phyloP scores from a whole-genome alignment of 192 early-diverging fungal genomes.

The Entrophospora sp. region DNA sequence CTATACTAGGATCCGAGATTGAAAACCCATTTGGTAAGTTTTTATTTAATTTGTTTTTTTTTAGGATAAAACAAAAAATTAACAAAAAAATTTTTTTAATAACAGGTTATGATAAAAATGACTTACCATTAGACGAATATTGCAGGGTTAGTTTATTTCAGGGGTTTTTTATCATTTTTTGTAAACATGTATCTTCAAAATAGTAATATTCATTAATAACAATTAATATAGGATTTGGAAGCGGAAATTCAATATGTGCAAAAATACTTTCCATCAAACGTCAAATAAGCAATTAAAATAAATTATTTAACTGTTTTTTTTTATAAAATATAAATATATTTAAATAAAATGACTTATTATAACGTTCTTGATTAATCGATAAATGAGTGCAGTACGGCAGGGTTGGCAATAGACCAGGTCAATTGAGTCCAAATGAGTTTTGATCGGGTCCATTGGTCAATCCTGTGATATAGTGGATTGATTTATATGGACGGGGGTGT shows the following conservation, averaged over 20 bases:
- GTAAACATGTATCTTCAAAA: not conserved
- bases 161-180: not conserved
- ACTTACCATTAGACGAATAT: conserved; percentile 15
- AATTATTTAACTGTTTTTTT: too few species aligned
- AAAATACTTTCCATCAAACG: conserved; percentile 6
- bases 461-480: too few species aligned
- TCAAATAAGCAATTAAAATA: too few species aligned
- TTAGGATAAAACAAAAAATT: not conserved
- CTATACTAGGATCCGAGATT: conserved; percentile 54
- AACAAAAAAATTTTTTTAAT: not conserved
- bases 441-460: too few species aligned
- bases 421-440: too few species aligned
- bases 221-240: conserved; percentile 14
- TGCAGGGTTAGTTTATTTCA: conserved; percentile 1
- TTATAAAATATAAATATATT: too few species aligned
- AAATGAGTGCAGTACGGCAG: too few species aligned
- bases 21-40: conserved; percentile 67
- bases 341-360: too few species aligned
- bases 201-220: not conserved
- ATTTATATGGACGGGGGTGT: too few species aligned
- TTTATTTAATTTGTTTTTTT: not conserved
- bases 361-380: too few species aligned
- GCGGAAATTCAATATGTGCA: conserved; percentile 15
- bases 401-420: too few species aligned
- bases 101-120: conserved; percentile 15